Conservation (phyloP, 176 grass and related monocot species). For the Sorghum bicolor region DNA sequence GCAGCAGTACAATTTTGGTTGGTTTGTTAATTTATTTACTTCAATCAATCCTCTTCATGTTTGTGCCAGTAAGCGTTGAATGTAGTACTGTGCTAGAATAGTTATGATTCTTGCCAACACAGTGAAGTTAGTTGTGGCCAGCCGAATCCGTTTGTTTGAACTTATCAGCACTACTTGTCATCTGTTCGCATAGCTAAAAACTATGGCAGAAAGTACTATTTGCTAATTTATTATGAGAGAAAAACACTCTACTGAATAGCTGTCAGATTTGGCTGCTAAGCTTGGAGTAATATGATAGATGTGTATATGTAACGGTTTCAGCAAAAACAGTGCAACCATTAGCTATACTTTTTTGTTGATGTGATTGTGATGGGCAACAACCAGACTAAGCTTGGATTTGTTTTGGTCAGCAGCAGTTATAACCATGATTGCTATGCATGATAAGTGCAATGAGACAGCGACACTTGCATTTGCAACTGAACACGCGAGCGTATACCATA, state of each 20-base stretch:
- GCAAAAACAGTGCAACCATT: neutral
- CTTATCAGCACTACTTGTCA: too few species aligned
- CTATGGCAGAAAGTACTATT: too few species aligned
- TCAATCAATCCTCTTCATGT: neutral
- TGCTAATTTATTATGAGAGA: too few species aligned
- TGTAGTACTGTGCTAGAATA: neutral
- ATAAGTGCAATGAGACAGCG: neutral
- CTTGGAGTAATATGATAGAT: neutral
- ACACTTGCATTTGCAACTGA: neutral
- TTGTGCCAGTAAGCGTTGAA: neutral
- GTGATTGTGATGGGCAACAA: conserved; percentile 33
- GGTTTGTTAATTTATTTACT: neutral
- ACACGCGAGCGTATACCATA: neutral
- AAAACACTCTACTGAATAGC: too few species aligned
- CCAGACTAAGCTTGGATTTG: conserved; percentile 11
- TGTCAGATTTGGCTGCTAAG: too few species aligned
- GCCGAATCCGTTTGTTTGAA: too few species aligned
- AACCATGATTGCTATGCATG: neutral
- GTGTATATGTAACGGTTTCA: neutral
- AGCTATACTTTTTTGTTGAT: conserved; percentile 10
- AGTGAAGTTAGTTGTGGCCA: too few species aligned
- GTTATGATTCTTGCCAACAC: conserved; percentile 14
- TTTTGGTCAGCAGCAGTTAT: conserved; percentile 5
- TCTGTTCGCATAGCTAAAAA: too few species aligned
- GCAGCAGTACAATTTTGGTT: neutral